These are phyloP conservation scores for Lyophyllum shimeji DNA, from an alignment of 768 basidiomycete genomes.

Conservation along the genomic window DNA sequence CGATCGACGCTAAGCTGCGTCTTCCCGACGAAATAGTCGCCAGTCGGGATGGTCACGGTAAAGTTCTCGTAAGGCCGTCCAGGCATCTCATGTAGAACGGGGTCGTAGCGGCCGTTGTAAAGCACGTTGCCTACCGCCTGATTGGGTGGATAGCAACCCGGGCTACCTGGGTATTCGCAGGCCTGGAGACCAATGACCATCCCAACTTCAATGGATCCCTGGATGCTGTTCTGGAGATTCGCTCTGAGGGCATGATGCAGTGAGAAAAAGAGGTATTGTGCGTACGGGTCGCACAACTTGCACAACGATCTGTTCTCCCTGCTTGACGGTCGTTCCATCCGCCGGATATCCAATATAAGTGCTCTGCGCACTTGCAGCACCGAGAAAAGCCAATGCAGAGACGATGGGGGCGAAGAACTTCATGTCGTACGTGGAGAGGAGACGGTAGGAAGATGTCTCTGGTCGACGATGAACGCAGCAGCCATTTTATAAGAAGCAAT, in stretches of 20 bases:
- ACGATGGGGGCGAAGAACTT: slow-evolving; percentile 10
- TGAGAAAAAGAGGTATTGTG: not conserved
- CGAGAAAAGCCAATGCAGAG: slow-evolving; percentile 8
- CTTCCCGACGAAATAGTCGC: slow-evolving; percentile 17
- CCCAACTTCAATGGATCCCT: slow-evolving; percentile 43
- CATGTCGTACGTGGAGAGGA: slow-evolving; percentile 3
- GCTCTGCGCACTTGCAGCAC: slow-evolving; percentile 16
- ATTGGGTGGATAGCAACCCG: slow-evolving; percentile 20
- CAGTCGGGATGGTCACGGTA: slow-evolving; percentile 33
- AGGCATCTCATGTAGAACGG: slow-evolving; percentile 28
- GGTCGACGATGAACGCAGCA: not conserved
- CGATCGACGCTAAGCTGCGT: slow-evolving; percentile 28
- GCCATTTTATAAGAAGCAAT: not conserved
- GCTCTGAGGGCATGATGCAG: not conserved
- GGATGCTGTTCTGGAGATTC: slow-evolving; percentile 30
- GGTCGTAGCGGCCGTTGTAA: slow-evolving; percentile 39
- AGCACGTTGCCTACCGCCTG: slow-evolving; percentile 36
- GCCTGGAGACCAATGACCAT: slow-evolving; percentile 41
- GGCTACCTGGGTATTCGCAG: slow-evolving; percentile 25
- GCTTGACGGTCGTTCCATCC: slow-evolving; percentile 19
- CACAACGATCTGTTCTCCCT: slow-evolving; percentile 32
- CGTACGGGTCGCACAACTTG: slow-evolving; percentile 38
- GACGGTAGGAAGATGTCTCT: not conserved
- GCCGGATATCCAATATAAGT: slow-evolving; percentile 32
- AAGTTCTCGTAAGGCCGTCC: slow-evolving; percentile 45